Conservation (phyloP, 106 monocot genomes). For the Phalaenopsis equestris region DNA sequence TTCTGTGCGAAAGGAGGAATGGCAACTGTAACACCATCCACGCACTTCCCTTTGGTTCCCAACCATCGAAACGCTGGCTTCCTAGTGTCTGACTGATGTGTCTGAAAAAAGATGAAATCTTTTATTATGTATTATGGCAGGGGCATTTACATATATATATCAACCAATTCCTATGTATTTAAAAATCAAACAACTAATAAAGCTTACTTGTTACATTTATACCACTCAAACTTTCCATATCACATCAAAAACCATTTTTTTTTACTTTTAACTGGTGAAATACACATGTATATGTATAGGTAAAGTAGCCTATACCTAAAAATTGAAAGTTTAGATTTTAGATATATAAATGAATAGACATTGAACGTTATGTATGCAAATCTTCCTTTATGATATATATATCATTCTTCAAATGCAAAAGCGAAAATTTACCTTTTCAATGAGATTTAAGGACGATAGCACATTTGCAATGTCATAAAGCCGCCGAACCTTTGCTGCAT, state of each 20-base stretch:
- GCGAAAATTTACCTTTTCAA: constrained; percentile 65
- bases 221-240: too few relatives aligned
- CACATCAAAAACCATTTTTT: too few relatives aligned
- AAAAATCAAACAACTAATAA: too few relatives aligned
- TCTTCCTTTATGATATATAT: not conserved
- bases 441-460: constrained; percentile 74
- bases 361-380: too few relatives aligned
- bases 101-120: constrained; percentile 31
- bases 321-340: too few relatives aligned
- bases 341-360: too few relatives aligned
- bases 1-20: constrained; percentile 17
- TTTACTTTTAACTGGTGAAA: too few relatives aligned
- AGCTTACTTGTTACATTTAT: too few relatives aligned
- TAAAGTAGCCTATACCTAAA: too few relatives aligned
- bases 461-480: constrained; percentile 96
- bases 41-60: constrained; percentile 34
- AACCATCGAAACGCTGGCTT: constrained; percentile 95
- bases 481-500: constrained; percentile 83
- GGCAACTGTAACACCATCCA: constrained; percentile 30
- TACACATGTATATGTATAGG: too few relatives aligned
- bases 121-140: not conserved
- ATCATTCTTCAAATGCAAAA: not conserved
- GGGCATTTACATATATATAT: too few relatives aligned
- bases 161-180: too few relatives aligned
- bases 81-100: constrained; percentile 56